phyloP scores from a whole-genome alignment of 495 filamentous ascomycete genomes.

The Achaetomiella virescens region DNA sequence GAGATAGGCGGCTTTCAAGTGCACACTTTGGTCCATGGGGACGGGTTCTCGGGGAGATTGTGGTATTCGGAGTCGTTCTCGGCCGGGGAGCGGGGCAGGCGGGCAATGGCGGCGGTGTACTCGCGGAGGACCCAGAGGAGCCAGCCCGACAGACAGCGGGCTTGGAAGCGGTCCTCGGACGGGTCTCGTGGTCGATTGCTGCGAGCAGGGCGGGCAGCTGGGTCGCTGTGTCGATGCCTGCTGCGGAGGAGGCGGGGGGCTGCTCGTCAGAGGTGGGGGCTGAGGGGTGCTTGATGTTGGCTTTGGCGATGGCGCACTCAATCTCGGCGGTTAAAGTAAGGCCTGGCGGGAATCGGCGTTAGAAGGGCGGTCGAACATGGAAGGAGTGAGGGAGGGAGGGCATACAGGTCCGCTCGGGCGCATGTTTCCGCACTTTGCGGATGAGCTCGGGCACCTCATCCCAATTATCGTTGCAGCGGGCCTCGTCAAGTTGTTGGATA shows the following conservation, averaged over 20 bases:
- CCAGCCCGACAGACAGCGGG: slow-evolving; percentile 77
- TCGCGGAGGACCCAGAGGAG: slow-evolving; percentile 71
- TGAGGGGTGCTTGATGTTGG: slow-evolving; percentile 39
- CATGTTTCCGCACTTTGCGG: slow-evolving; percentile 90
- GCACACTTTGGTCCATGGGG: slow-evolving; percentile 74
- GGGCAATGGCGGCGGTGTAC: slow-evolving; percentile 51
- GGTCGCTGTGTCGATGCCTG: slow-evolving; percentile 38
- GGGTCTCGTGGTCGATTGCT: slow-evolving; percentile 57
- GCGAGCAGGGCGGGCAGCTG: slow-evolving; percentile 58
- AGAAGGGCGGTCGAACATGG: slow-evolving; percentile 1
- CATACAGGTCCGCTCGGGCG: slow-evolving; percentile 78
- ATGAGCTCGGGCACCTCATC: slow-evolving; percentile 81
- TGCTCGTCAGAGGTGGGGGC: slow-evolving; percentile 18
- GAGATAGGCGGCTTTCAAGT: slow-evolving; percentile 71
- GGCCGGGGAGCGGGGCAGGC: slow-evolving; percentile 51
- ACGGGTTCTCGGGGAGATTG: slow-evolving; percentile 38
- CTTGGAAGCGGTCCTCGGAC: slow-evolving; percentile 70
- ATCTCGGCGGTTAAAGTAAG: slow-evolving; percentile 67
- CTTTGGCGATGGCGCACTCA: slow-evolving; percentile 56
- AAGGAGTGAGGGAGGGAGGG: slow-evolving; percentile 11
- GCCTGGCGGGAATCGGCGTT: slow-evolving; percentile 42
- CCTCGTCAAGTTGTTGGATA: slow-evolving; percentile 70
- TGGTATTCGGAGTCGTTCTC: slow-evolving; percentile 16
- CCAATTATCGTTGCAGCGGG: slow-evolving; percentile 85
- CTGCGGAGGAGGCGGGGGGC: not conserved